Percentiles rank a stretch among this genome's conserved stretches.
phyloP scores from a whole-genome alignment of 2,329 filamentous ascomycete species.

The Sporothrix pseudoabietina region DNA sequence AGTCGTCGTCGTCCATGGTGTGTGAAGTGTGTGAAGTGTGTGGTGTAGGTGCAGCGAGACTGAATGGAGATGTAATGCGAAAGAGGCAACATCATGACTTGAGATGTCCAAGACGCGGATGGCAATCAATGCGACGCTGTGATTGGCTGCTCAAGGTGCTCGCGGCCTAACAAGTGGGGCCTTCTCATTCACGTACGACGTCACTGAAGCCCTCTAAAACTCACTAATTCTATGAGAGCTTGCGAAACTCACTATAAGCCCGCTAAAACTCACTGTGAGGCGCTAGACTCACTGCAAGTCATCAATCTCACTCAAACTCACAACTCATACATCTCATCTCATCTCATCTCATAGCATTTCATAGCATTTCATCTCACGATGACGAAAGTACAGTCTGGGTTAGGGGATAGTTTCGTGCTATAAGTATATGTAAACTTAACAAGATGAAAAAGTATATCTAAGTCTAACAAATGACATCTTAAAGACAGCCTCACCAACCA shows the following conservation, averaged over 20 bases:
- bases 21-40: not conserved
- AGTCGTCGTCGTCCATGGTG: constrained; percentile 53
- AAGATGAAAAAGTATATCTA: too few species aligned
- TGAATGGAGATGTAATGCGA: not conserved
- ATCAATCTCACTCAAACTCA: not conserved
- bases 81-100: not conserved
- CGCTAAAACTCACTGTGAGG: not conserved
- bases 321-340: not conserved
- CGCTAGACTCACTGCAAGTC: not conserved
- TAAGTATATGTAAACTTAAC: too few species aligned
- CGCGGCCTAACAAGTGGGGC: not conserved
- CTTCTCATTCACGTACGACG: not conserved
- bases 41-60: not conserved
- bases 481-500: not conserved
- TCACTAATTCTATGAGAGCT: not conserved
- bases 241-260: not conserved
- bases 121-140: not conserved
- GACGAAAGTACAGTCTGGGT: not conserved
- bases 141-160: not conserved
- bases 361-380: not conserved
- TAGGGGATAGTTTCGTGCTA: too few species aligned
- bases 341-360: not conserved
- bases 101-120: not conserved
- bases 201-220: not conserved
- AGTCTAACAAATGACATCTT: not conserved